phyloP scores from a whole-genome alignment of 768 basidiomycete genomes.

The Serendipita indica region DNA sequence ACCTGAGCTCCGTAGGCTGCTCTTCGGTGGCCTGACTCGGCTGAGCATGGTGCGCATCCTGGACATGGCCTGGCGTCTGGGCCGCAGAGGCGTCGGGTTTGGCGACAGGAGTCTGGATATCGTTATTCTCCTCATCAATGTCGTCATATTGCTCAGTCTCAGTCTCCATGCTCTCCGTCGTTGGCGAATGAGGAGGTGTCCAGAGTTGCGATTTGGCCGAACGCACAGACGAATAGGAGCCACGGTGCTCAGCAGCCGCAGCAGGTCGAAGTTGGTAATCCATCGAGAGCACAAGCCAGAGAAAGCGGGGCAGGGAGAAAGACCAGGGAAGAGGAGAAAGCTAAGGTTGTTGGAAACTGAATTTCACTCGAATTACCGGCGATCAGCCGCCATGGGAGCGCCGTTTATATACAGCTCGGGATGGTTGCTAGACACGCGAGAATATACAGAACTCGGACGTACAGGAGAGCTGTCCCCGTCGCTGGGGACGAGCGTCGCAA shows the following conservation, averaged over 20 bases:
- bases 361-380: too few relatives aligned
- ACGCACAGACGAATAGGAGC: slow-evolving; percentile 7
- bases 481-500: not conserved
- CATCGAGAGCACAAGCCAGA: not conserved
- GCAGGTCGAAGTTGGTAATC: not conserved
- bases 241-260: slow-evolving; percentile 2
- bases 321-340: not conserved
- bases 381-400: not conserved
- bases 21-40: not conserved
- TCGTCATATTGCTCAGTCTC: not conserved
- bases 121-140: not conserved
- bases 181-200: slow-evolving; percentile 5
- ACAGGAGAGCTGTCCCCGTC: not conserved
- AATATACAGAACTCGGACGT: not conserved
- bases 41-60: not conserved
- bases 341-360: not conserved
- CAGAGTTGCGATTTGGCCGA: slow-evolving; percentile 4
- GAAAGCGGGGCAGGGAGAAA: not conserved
- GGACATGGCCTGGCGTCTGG: not conserved
- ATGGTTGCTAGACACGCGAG: not conserved
- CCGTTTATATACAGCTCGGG: not conserved
- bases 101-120: not conserved
- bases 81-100: not conserved
- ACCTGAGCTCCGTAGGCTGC: slow-evolving; percentile 10
- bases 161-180: not conserved